phyloP scores from a whole-genome alignment of 108 stramenopile genomes.

The Pseudonitzschia multiseries region DNA sequence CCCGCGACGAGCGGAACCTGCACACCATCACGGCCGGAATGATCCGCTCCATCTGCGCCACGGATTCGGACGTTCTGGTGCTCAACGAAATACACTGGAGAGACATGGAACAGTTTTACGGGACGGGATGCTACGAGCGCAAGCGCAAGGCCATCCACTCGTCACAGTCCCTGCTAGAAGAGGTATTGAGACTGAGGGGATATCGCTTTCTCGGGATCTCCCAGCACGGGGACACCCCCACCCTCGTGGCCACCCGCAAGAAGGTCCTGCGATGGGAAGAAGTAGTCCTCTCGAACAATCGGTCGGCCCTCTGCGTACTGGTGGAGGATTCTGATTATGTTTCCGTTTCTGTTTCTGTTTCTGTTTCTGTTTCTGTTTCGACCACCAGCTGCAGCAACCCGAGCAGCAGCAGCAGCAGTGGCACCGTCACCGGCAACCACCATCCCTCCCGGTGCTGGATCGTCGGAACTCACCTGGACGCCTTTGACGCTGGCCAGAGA shows the following conservation, averaged over 20 bases:
- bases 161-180: slow-evolving; percentile 8
- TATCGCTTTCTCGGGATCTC: background rate
- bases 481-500: slow-evolving; percentile 8
- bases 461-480: slow-evolving; percentile 25
- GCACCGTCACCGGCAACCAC: background rate
- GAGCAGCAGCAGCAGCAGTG: background rate
- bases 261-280: background rate
- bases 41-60: slow-evolving; percentile 1
- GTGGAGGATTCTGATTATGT: background rate
- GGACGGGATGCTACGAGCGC: background rate
- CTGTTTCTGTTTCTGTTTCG: too few relatives aligned
- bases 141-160: background rate
- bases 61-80: slow-evolving; percentile 19
- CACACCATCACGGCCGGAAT: slow-evolving; percentile 8
- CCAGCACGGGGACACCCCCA: slow-evolving; percentile 12
- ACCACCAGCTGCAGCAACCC: background rate
- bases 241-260: slow-evolving; percentile 19
- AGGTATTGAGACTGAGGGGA: background rate
- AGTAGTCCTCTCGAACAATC: slow-evolving; percentile 15
- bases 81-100: slow-evolving; percentile 28
- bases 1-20: slow-evolving; percentile 8
- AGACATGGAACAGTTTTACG: background rate
- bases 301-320: slow-evolving; percentile 16
- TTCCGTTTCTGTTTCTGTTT: too few relatives aligned
- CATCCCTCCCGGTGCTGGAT: background rate